Evolutionary conservation across 139 green algal genomes (phyloP), one percentile per base, ranked within the genome.

Genomic region (Haematococcus lacustris): DNA sequence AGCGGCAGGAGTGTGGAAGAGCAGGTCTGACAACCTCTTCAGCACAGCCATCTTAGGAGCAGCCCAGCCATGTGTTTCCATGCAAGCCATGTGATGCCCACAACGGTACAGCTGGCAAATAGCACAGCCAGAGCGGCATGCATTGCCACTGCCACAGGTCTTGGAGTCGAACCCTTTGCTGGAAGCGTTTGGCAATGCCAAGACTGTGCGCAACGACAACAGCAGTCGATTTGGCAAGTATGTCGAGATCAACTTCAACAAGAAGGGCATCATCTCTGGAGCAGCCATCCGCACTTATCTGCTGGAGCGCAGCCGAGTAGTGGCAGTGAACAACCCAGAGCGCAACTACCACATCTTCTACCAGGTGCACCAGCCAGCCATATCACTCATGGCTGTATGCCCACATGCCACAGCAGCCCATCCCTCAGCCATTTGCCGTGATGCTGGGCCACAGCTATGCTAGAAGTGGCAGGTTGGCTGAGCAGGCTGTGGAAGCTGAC

Each of bases 341-440:
- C 85, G 95, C 53, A 97, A 94, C 76, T 99, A 97, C 83, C 95
- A 99, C 76, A 90, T 95, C 70, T 99, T 99, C 82, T 99, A 99
- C 77, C 95, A 99, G 90, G 89, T 92, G 33, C 6, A 26, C 53
- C n/a, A n/a, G n/a, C n/a, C n/a, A n/a, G n/a, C n/a, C n/a, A n/a
- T n/a, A n/a, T n/a, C n/a, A n/a, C n/a, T n/a, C n/a, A n/a, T n/a
- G n/a, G n/a, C n/a, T n/a, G n/a, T n/a, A n/a, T n/a, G n/a, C n/a
- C n/a, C n/a, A n/a, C n/a, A n/a, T n/a, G n/a, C n/a, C n/a, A n/a
- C n/a, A n/a, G n/a, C n/a, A n/a, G n/a, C n/a, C n/a, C n/a, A n/a
- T n/a, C n/a, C n/a, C n/a, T n/a, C n/a, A n/a, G n/a, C n/a, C n/a
- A n/a, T n/a, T n/a, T n/a, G n/a, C n/a, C n/a, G n/a, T n/a, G n/a